These are phyloP conservation scores for Selenicereus undatus DNA, from an alignment of 148 eudicot genomes.

Conservation along the genomic window DNA sequence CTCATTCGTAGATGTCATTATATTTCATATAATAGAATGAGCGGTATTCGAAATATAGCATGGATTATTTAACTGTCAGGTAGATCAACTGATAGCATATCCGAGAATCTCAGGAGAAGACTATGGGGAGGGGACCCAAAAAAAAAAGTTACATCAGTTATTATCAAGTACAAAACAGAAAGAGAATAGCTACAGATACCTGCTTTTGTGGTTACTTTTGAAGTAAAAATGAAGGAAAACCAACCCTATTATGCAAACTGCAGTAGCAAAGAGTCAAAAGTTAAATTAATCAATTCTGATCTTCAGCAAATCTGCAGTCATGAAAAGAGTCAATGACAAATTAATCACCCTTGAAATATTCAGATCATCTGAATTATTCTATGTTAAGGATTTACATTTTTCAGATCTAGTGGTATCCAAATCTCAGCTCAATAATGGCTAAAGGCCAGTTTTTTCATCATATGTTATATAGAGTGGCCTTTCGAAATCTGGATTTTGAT, in stretches of 20 bases:
- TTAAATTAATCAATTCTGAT: neutral
- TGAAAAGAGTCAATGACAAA: neutral
- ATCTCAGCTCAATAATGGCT: neutral
- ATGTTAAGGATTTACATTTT: neutral
- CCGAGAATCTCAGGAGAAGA: too few species aligned
- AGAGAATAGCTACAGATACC: neutral
- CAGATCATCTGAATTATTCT: neutral
- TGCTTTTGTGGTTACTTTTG: neutral
- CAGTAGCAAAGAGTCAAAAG: neutral
- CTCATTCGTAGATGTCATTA: too few species aligned
- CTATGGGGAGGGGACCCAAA: too few species aligned
- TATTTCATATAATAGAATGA: neutral
- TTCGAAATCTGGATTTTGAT: neutral
- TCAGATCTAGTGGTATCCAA: neutral
- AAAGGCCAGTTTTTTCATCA: conserved; percentile 5
- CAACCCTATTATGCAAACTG: neutral
- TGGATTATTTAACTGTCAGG: too few species aligned
- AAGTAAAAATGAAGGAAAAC: neutral
- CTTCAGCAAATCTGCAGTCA: neutral
- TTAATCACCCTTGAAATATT: neutral
- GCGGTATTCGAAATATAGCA: too few species aligned
- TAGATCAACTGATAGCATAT: too few species aligned
- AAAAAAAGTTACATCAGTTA: neutral
- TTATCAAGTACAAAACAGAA: neutral
- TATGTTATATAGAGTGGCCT: neutral